phyloP scores from a whole-genome alignment of 495 filamentous ascomycete species.

The Filosporella fistucella region DNA sequence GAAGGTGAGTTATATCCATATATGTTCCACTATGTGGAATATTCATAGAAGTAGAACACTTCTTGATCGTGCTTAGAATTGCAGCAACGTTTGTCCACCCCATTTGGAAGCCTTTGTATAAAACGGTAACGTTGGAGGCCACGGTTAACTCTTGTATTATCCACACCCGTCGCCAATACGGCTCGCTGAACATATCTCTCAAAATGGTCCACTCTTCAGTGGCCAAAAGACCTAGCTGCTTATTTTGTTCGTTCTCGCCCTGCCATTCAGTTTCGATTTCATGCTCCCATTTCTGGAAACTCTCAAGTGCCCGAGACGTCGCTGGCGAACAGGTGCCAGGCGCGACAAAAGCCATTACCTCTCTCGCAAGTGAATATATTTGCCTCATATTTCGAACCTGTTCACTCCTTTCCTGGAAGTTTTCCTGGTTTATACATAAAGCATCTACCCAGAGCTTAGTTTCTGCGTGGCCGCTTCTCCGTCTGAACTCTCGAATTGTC shows the following conservation, averaged over 20 bases:
- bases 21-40: no score
- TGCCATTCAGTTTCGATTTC: background rate
- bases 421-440: constrained; percentile 27
- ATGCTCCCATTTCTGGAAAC: background rate
- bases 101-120: background rate
- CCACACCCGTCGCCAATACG: background rate
- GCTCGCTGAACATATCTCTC: background rate
- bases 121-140: background rate
- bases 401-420: constrained; percentile 17
- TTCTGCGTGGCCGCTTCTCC: background rate
- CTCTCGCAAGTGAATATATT: constrained; percentile 18
- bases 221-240: background rate
- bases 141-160: constrained; percentile 1
- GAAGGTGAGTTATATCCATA: background rate
- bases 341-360: background rate
- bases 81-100: background rate
- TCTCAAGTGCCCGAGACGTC: background rate
- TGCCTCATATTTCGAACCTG: constrained; percentile 25
- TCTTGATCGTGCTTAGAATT: background rate
- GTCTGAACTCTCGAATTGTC: constrained; percentile 22
- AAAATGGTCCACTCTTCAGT: background rate
- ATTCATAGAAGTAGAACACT: background rate
- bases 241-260: background rate
- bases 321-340: background rate
- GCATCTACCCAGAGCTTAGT: constrained; percentile 26